These are phyloP conservation scores for Suillus subluteus DNA, from an alignment of 768 basidiomycete species.

Conservation along the genomic window DNA sequence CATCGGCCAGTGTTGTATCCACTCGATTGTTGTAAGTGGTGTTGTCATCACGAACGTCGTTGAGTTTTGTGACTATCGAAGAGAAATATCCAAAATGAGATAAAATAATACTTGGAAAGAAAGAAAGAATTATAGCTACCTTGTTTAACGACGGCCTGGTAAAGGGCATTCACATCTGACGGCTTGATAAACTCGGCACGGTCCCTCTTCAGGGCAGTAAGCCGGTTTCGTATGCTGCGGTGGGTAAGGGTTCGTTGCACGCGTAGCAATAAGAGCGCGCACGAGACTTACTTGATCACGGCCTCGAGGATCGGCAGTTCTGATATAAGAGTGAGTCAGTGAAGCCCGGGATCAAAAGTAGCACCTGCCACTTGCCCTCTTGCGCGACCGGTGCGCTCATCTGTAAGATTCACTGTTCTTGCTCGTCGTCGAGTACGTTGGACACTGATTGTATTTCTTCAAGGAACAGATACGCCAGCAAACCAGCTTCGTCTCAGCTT, in stretches of 20 bases:
- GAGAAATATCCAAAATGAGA: conserved; percentile 10
- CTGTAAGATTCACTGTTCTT: conserved; percentile 2
- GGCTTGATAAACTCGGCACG: conserved; percentile 91
- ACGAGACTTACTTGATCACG: conserved; percentile 74
- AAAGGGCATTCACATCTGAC: conserved; percentile 90
- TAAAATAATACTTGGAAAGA: not conserved
- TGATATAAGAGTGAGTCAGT: conserved; percentile 37
- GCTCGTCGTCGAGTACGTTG: conserved; percentile 9
- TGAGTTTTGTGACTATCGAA: conserved; percentile 80
- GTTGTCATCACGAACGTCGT: conserved; percentile 84
- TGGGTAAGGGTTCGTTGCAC: conserved; percentile 28
- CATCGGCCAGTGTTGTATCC: conserved; percentile 94
- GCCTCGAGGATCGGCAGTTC: conserved; percentile 95
- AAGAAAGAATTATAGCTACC: conserved; percentile 48
- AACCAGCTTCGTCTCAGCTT: not conserved
- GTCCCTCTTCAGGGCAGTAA: conserved; percentile 93
- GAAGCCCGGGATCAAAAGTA: conserved; percentile 19
- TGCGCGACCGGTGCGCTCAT: conserved; percentile 80
- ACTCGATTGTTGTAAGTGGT: conserved; percentile 83
- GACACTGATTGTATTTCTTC: conserved; percentile 10
- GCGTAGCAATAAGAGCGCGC: conserved; percentile 22
- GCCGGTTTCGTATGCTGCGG: conserved; percentile 87
- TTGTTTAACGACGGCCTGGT: conserved; percentile 93
- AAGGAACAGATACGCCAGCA: conserved; percentile 4
- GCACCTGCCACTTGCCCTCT: conserved; percentile 57